Percentiles rank a stretch among this genome's conserved stretches.
These are phyloP conservation scores for Ascoidea asiatica DNA, from an alignment of 805 yeast genomes.

Conservation along the genomic window DNA sequence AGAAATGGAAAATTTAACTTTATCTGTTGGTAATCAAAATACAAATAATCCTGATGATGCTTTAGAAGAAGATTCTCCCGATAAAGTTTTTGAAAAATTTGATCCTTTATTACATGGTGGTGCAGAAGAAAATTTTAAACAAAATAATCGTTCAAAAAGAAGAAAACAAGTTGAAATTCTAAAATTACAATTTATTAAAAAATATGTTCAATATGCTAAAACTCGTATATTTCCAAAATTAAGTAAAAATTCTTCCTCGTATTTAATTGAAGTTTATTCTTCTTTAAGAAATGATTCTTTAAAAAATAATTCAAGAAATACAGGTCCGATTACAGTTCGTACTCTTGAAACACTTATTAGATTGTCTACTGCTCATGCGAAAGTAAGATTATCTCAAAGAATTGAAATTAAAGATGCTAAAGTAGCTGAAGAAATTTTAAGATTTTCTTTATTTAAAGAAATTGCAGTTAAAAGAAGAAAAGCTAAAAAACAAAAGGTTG, in stretches of 20 bases:
- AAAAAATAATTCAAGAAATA: slow-evolving; percentile 51
- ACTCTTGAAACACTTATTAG: slow-evolving; percentile 93
- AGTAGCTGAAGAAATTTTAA: slow-evolving; percentile 73
- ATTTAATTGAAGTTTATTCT: slow-evolving; percentile 71
- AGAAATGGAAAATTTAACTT: slow-evolving; percentile 53
- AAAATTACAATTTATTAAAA: slow-evolving; percentile 75
- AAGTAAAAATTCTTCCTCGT: slow-evolving; percentile 62
- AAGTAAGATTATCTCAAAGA: slow-evolving; percentile 70
- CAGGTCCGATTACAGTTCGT: slow-evolving; percentile 97
- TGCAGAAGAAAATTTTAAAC: slow-evolving; percentile 25
- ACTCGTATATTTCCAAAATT: slow-evolving; percentile 73
- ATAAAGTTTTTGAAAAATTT: slow-evolving; percentile 62
- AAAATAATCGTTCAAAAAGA: slow-evolving; percentile 13
- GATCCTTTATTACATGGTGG: slow-evolving; percentile 77
- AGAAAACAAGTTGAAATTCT: slow-evolving; percentile 33
- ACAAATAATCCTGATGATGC: slow-evolving; percentile 27
- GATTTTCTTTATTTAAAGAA: slow-evolving; percentile 80
- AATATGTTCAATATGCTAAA: slow-evolving; percentile 90
- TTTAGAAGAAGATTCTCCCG: slow-evolving; percentile 22
- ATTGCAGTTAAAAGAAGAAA: slow-evolving; percentile 26
- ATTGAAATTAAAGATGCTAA: slow-evolving; percentile 69
- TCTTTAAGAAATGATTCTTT: slow-evolving; percentile 65
- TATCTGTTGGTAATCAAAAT: slow-evolving; percentile 63
- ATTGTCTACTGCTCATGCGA: slow-evolving; percentile 91
- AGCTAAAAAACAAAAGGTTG: slow-evolving; percentile 15